Evolutionary conservation across 2,329 filamentous ascomycete genomes (phyloP).

Genomic region (Escovopsis sp.): DNA sequence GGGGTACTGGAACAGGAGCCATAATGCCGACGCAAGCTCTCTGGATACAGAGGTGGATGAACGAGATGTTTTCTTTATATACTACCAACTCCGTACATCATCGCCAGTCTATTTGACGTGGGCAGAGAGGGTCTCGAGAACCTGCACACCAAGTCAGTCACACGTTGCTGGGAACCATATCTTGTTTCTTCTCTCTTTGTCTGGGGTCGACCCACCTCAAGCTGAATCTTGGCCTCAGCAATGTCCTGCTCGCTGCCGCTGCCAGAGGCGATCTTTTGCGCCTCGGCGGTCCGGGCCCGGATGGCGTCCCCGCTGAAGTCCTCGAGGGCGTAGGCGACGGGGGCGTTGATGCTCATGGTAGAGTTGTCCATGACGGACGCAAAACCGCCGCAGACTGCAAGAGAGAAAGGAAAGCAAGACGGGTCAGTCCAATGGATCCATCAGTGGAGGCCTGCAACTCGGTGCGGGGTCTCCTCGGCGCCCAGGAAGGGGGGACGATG

Average conservation of each 20-base stretch:
- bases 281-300: slow-evolving; percentile 78
- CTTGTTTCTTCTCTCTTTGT: no score
- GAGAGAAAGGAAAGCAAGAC: background rate
- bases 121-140: slow-evolving; percentile 70
- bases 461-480: no score
- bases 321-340: slow-evolving; percentile 87
- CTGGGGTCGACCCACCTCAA: slow-evolving; percentile 53
- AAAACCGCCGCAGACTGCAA: slow-evolving; percentile 82
- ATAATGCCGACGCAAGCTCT: no score
- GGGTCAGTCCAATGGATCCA: slow-evolving; percentile 8
- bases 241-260: slow-evolving; percentile 92
- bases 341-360: slow-evolving; percentile 90
- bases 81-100: slow-evolving; percentile 15
- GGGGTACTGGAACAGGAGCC: no score
- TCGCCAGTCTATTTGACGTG: slow-evolving; percentile 58
- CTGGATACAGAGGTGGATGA: slow-evolving; percentile 24
- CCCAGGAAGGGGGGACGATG: no score
- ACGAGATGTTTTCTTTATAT: slow-evolving; percentile 19
- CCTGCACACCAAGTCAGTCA: slow-evolving; percentile 28
- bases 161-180: no score
- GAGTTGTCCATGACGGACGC: slow-evolving; percentile 94
- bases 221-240: slow-evolving; percentile 96
- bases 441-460: slow-evolving; percentile 2
- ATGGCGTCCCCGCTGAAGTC: slow-evolving; percentile 92
- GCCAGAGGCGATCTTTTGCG: slow-evolving; percentile 85